Evolutionary conservation across 805 yeast genomes (phyloP), one percentile per base, ranked within the genome.

Genomic region (Helenozyma rhizophorensis): DNA sequence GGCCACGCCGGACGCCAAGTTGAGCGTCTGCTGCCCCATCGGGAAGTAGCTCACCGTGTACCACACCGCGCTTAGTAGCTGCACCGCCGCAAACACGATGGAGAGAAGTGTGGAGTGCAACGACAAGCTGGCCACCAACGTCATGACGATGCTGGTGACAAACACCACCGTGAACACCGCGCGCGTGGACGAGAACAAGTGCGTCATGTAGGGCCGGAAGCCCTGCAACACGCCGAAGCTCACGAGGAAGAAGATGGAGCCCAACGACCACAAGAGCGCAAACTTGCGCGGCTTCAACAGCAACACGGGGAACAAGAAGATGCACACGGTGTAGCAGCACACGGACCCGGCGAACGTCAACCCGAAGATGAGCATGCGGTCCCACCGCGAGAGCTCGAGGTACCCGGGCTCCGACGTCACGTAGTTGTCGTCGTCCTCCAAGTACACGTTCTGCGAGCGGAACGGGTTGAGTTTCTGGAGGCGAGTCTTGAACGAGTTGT

Each of bases 181-280:
- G 18, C 72, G 35, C 3, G 71, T 63, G 1, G 72, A 65, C 51
- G 61, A 62, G 39, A 58, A 60, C 38, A 67, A 54, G 42, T 66
- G 72, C 16, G 53, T 48, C 53, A 67, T 42, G 39, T 67, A 67
- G 2, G 70, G 52, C 42, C 52, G 50, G 40, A 59, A 55, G 1
- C 72, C 72, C 40, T 67, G 72, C 28, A 67, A 49, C 4, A 67
- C 71, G 5, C 72, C 72, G 42, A 68, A 68, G 42, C 71, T 65
- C 8, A 66, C 60, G 41, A 68, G 47, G 51, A 68, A 68, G 48
- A 68, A 62, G 12, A 68, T 61, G 12, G 70, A 63, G 3, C 73
- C 73, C 24, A 66, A 44, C 8, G 72, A 65, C 72, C 73, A 68
- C 32, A 68, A 51, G n/a, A 68, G 42, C 17, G 72, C 72, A 51